Conservation (phyloP, 1,139 yeast genomes). For the Suhomyces taliae region DNA sequence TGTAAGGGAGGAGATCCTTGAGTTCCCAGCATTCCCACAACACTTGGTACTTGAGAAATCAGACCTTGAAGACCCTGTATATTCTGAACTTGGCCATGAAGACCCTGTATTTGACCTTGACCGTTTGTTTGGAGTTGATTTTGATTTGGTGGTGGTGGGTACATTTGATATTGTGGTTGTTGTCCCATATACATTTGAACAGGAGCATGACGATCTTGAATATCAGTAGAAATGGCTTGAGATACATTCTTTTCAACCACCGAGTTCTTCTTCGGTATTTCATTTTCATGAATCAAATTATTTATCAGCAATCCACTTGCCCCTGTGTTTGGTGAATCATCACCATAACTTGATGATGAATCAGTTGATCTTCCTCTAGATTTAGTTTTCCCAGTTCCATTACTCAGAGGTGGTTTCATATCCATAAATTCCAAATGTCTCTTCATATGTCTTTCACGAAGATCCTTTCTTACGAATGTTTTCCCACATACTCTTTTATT, state of each 20-base stretch:
- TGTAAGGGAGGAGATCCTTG: not conserved
- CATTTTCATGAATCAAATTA: constrained; percentile 4
- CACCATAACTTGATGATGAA: not conserved
- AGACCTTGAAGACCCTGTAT: too few relatives aligned
- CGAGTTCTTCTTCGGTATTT: not conserved
- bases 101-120: not conserved
- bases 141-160: not conserved
- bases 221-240: too few relatives aligned
- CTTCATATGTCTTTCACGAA: constrained; percentile 39
- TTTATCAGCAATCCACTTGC: constrained; percentile 6
- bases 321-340: constrained; percentile 1
- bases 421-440: constrained; percentile 27
- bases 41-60: too few relatives aligned
- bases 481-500: constrained; percentile 32
- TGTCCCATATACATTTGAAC: not conserved
- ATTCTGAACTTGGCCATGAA: too few relatives aligned
- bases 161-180: not conserved
- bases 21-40: too few relatives aligned
- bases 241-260: not conserved
- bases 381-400: not conserved
- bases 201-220: too few relatives aligned
- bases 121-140: not conserved
- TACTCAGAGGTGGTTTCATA: not conserved
- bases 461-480: constrained; percentile 41
- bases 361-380: constrained; percentile 1